phyloP scores from a whole-genome alignment of 2,329 filamentous ascomycete genomes.

The Grosmannia huntii region DNA sequence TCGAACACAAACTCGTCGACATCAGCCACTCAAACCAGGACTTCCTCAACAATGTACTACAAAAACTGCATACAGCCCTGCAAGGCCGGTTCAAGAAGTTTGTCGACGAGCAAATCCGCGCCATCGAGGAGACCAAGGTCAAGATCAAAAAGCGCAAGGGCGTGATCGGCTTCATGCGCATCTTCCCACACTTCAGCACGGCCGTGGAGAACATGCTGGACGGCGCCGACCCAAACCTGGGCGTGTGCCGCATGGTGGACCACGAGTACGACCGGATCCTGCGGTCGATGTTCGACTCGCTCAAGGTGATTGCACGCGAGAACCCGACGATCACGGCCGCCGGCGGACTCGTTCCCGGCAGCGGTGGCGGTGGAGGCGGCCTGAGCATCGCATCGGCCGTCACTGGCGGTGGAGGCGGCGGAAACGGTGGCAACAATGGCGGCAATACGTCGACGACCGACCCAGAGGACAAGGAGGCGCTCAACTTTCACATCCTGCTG shows the following conservation, averaged over 20 bases:
- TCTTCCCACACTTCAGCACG: conserved; percentile 77
- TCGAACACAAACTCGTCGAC: conserved; percentile 68
- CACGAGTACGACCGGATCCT: conserved; percentile 80
- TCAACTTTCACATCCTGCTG: conserved; percentile 93
- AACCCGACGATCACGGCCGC: conserved; percentile 27
- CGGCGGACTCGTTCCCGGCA: conserved; percentile 11
- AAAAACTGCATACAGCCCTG: conserved; percentile 65
- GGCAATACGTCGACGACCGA: conserved; percentile 28
- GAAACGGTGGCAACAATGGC: conserved; percentile 18
- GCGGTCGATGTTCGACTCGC: conserved; percentile 91
- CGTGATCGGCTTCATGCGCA: conserved; percentile 87
- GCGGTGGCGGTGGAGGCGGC: conserved; percentile 14
- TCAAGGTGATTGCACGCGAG: conserved; percentile 81
- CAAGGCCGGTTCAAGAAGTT: conserved; percentile 73
- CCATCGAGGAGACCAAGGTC: conserved; percentile 96
- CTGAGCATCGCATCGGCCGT: conserved; percentile 12
- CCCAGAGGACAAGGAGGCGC: conserved; percentile 83
- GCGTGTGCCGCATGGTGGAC: conserved; percentile 67
- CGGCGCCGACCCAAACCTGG: conserved; percentile 39
- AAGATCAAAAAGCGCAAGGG: conserved; percentile 98
- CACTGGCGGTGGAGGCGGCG: conserved; percentile 25
- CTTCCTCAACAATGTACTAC: conserved; percentile 64
- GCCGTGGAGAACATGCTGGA: conserved; percentile 75
- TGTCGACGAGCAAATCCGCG: conserved; percentile 86
- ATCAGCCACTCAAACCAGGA: conserved; percentile 89